Evolutionary conservation across 352 stramenopile species (phyloP).

Genomic region (Pythium guiyangense): DNA sequence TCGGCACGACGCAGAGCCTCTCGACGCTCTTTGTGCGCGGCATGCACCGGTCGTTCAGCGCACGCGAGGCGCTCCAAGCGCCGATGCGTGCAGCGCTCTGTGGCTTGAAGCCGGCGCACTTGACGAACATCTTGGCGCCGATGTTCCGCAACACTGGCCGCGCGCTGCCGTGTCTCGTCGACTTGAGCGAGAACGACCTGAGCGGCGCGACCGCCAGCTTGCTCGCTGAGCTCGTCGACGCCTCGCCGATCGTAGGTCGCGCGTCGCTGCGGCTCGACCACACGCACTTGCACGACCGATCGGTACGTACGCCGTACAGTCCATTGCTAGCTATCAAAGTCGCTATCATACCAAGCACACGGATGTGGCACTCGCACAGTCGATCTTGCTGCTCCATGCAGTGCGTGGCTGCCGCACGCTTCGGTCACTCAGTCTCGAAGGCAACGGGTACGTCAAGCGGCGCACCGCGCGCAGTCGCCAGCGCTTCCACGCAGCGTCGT

Average conservation of each 20-base stretch:
- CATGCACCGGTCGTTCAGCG: slow-evolving; percentile 33
- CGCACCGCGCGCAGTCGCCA: slow-evolving; percentile 15
- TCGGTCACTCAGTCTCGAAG: slow-evolving; percentile 59
- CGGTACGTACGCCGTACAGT: slow-evolving; percentile 25
- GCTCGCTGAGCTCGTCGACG: slow-evolving; percentile 46
- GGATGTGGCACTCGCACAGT: slow-evolving; percentile 19
- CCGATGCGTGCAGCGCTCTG: slow-evolving; percentile 15
- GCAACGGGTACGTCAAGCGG: slow-evolving; percentile 52
- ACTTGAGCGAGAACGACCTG: slow-evolving; percentile 78
- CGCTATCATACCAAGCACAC: background rate
- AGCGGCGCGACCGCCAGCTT: slow-evolving; percentile 36
- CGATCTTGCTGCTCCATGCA: slow-evolving; percentile 51
- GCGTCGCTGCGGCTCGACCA: slow-evolving; percentile 57
- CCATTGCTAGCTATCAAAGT: background rate
- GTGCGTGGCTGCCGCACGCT: slow-evolving; percentile 48
- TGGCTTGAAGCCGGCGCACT: slow-evolving; percentile 38
- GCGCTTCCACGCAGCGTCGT: slow-evolving; percentile 7
- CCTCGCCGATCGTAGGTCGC: slow-evolving; percentile 28
- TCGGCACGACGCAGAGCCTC: slow-evolving; percentile 63
- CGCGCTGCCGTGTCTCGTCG: slow-evolving; percentile 34
- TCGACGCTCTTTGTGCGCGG: slow-evolving; percentile 52
- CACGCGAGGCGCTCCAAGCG: slow-evolving; percentile 7
- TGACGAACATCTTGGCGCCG: slow-evolving; percentile 50
- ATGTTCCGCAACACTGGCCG: slow-evolving; percentile 64
- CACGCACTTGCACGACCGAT: slow-evolving; percentile 44